Conservation (phyloP, 768 basidiomycete genomes). For the Tremella fuciformis region DNA sequence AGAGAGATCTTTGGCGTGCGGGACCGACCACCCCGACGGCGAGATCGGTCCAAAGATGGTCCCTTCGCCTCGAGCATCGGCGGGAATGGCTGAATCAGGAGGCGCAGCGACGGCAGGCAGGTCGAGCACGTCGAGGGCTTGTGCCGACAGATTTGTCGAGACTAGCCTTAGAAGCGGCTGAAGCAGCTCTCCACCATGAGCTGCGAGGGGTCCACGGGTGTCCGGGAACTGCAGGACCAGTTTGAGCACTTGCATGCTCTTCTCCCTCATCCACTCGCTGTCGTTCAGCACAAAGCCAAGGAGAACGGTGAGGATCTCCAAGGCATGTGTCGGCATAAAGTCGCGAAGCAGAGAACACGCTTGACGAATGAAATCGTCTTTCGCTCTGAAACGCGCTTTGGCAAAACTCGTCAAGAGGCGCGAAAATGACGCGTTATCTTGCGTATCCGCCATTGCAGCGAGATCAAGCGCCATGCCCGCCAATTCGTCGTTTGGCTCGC, state of each 20-base stretch:
- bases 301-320: slow-evolving; percentile 78
- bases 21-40: slow-evolving; percentile 81
- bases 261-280: slow-evolving; percentile 74
- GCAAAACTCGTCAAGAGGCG: slow-evolving; percentile 87
- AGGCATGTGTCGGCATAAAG: slow-evolving; percentile 67
- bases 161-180: slow-evolving; percentile 86
- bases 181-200: slow-evolving; percentile 77
- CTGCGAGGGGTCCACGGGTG: slow-evolving; percentile 67
- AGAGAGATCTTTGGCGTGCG: slow-evolving; percentile 63
- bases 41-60: slow-evolving; percentile 74
- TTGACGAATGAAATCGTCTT: slow-evolving; percentile 89
- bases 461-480: slow-evolving; percentile 72
- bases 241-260: slow-evolving; percentile 83
- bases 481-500: slow-evolving; percentile 61
- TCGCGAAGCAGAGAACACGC: slow-evolving; percentile 81
- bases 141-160: slow-evolving; percentile 77
- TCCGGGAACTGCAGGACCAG: slow-evolving; percentile 82
- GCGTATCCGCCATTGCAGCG: slow-evolving; percentile 65
- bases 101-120: slow-evolving; percentile 59
- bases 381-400: slow-evolving; percentile 80
- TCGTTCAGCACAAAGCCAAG: slow-evolving; percentile 80
- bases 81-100: not conserved
- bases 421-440: slow-evolving; percentile 72
- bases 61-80: slow-evolving; percentile 43
- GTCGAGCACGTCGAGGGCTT: slow-evolving; percentile 89